Conservation (phyloP, 257 asterid genomes). For the Euphrasia confusa region DNA sequence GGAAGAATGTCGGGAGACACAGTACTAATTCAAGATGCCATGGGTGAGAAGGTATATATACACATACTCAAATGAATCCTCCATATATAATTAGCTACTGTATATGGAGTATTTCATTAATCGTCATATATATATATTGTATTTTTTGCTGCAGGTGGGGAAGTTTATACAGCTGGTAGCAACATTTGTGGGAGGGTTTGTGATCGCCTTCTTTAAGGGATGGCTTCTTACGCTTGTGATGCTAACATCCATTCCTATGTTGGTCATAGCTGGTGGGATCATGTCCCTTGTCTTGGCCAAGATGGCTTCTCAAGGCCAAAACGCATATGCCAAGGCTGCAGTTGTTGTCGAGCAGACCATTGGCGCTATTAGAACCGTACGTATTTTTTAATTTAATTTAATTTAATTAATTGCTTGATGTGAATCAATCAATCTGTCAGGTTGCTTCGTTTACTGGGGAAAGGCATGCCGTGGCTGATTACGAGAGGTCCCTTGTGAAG, state of each 20-base stretch:
- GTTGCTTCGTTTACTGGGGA: conserved; percentile 79
- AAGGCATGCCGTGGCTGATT: conserved; percentile 49
- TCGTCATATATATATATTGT: too few relatives aligned
- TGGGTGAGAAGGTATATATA: conserved; percentile 61
- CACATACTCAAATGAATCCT: background rate
- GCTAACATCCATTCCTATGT: conserved; percentile 51
- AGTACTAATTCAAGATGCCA: conserved; percentile 71
- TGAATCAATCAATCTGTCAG: conserved; percentile 23
- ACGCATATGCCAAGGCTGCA: conserved; percentile 62
- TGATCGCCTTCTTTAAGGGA: conserved; percentile 53
- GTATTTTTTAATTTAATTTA: too few relatives aligned
- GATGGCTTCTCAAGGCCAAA: conserved; percentile 49
- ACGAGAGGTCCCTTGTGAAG: conserved; percentile 43
- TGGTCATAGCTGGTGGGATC: conserved; percentile 45
- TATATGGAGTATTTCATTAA: background rate
- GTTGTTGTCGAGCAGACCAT: conserved; percentile 55
- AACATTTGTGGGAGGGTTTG: conserved; percentile 60
- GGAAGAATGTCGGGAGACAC: conserved; percentile 76
- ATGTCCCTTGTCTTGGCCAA: conserved; percentile 39
- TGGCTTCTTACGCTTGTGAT: conserved; percentile 71
- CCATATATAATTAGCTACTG: background rate
- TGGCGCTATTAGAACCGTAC: conserved; percentile 67
- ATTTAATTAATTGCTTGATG: background rate
- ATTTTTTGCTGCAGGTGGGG: conserved; percentile 53
- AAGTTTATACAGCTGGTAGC: conserved; percentile 54